These are phyloP conservation scores for Fomitopsis palustris DNA, from an alignment of 1,284 basidiomycete genomes.

Conservation along the genomic window DNA sequence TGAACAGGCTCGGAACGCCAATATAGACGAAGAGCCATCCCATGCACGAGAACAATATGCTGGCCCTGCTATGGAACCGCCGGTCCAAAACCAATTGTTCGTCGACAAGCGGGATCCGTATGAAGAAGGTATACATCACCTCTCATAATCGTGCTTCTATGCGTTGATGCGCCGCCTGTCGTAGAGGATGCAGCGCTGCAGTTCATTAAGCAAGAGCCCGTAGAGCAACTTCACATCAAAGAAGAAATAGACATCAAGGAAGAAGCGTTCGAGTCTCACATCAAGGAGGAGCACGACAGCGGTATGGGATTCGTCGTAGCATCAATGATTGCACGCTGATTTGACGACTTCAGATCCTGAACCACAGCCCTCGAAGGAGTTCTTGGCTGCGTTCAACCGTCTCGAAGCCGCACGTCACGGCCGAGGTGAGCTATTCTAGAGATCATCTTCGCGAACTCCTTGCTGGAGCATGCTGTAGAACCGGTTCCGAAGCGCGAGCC, in stretches of 20 bases:
- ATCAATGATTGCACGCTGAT: too few species aligned
- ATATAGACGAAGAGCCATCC: background rate
- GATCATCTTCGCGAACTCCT: background rate
- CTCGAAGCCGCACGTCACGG: background rate
- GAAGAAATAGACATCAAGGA: background rate
- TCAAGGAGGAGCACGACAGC: background rate
- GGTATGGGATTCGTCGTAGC: background rate
- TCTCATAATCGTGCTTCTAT: constrained; percentile 1
- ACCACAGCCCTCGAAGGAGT: background rate
- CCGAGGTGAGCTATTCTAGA: background rate
- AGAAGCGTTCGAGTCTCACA: background rate
- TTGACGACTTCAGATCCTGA: background rate
- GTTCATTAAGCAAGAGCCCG: constrained; percentile 8
- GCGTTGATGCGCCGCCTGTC: background rate
- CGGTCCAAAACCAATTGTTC: constrained; percentile 3
- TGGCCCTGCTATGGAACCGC: background rate
- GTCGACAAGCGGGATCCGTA: constrained; percentile 24
- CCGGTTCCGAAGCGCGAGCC: background rate
- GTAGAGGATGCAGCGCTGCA: constrained; percentile 10
- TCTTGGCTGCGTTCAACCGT: background rate
- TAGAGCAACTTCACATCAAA: constrained; percentile 1
- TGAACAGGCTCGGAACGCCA: constrained; percentile 6
- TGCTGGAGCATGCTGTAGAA: background rate
- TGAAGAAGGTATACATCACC: constrained; percentile 18
- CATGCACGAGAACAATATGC: background rate